Conservation (phyloP, 768 basidiomycete genomes). For the Cubamyces sp. region DNA sequence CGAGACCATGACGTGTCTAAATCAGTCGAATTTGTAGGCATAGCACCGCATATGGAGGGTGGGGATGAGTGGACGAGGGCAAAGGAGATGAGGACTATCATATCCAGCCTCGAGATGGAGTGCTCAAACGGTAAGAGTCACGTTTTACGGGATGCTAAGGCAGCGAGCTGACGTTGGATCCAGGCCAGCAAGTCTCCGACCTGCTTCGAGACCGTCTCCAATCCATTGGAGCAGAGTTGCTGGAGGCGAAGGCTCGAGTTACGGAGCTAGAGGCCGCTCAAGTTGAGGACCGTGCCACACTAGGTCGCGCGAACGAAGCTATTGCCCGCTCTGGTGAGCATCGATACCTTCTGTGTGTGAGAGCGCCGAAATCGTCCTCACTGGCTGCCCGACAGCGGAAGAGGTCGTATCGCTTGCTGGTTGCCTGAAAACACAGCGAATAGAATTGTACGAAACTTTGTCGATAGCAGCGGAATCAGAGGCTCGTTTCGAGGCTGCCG, state of each 20-base stretch:
- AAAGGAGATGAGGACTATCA: slow-evolving; percentile 18
- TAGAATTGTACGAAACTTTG: slow-evolving; percentile 27
- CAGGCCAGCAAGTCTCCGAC: slow-evolving; percentile 54
- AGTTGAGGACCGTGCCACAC: slow-evolving; percentile 26
- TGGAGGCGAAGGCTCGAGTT: slow-evolving; percentile 45
- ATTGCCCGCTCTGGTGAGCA: slow-evolving; percentile 2
- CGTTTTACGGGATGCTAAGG: neutral
- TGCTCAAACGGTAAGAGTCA: slow-evolving; percentile 27
- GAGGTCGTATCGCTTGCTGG: slow-evolving; percentile 21
- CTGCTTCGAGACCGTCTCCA: slow-evolving; percentile 52
- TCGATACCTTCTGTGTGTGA: neutral
- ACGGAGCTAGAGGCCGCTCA: slow-evolving; percentile 42
- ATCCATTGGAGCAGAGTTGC: slow-evolving; percentile 44
- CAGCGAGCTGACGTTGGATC: neutral
- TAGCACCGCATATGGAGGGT: slow-evolving; percentile 29
- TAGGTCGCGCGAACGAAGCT: neutral
- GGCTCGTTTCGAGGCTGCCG: slow-evolving; percentile 18
- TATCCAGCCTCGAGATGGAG: slow-evolving; percentile 28
- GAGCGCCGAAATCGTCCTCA: neutral
- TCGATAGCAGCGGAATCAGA: slow-evolving; percentile 25
- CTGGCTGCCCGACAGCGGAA: slow-evolving; percentile 12
- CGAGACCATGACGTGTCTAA: neutral
- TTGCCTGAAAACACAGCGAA: slow-evolving; percentile 25
- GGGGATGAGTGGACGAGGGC: slow-evolving; percentile 24
- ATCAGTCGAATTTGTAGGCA: slow-evolving; percentile 14